Evolutionary conservation across 305 asterid genomes (phyloP), one percentile per base, ranked within the genome.

Genomic region (Striga hermonthica): DNA sequence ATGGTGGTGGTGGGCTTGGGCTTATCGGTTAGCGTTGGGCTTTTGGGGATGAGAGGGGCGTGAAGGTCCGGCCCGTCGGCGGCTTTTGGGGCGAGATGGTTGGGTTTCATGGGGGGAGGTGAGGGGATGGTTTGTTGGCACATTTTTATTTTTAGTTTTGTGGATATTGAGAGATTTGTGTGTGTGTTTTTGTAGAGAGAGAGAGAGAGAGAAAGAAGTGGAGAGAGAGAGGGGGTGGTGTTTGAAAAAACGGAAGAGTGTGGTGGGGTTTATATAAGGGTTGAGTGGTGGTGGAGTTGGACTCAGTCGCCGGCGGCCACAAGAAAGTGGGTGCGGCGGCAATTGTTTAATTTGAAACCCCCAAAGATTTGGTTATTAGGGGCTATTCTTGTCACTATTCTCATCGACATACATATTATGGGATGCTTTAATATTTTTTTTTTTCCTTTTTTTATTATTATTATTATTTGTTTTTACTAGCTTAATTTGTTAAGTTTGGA

Each of bases 21-120:
- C 16, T 1, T 52, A 35, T 52, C 10, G 47, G 47, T 22, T 49
- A 31, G 16, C 6, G 56, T 67, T 64, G 63, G 72, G 69, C 38
- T 75, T 76, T 69, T 76, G 65, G 82, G 69, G 72, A 75, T 59
- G 72, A 78, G 15, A 1, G 38, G 22, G 4, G 69, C 38, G 40
- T 16, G 14, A 69, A 76, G 60, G 75, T 76, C 65, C 66, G 76
- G 4, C 52, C 57, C 44, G 4, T 45, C 9, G 0, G 5, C 14
- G 52, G 52, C 4, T 47, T 47, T 47, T 4, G 12, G 6, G 16
- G 14, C 50, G 14, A 45, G 14, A 3, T 3, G 50, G n/a, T 8
- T 7, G 57, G 47, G 7, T 44, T 63, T 12, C 16, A 48, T 4
- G 54, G 11, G 48, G 12, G 13, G 54, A n/a, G n/a, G 57, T n/a